Conservation (phyloP, 768 basidiomycete species). For the Suillus ampliporus region DNA sequence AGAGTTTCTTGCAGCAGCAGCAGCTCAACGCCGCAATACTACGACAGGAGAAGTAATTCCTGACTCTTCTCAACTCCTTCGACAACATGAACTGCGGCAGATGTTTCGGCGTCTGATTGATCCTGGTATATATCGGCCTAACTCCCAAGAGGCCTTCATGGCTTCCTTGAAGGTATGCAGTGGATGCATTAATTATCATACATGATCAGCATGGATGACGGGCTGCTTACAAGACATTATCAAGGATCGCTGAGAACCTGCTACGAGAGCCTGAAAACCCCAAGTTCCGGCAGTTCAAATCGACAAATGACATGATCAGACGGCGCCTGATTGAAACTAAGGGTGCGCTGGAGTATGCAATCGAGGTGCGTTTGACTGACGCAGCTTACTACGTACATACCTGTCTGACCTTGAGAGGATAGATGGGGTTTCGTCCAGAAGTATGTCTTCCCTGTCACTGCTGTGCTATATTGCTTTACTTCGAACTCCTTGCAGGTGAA, state of each 20-base stretch:
- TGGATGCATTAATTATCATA: constrained; percentile 14
- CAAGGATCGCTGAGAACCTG: constrained; percentile 74
- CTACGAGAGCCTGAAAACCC: constrained; percentile 72
- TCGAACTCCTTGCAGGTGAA: constrained; percentile 51
- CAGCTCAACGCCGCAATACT: constrained; percentile 31
- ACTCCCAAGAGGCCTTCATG: constrained; percentile 62
- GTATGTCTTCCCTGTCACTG: constrained; percentile 42
- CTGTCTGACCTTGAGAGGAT: constrained; percentile 19
- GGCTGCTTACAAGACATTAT: constrained; percentile 55
- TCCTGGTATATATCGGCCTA: constrained; percentile 77
- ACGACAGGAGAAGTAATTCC: constrained; percentile 7
- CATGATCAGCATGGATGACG: constrained; percentile 7
- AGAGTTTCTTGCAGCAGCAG: constrained; percentile 33
- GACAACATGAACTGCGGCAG: constrained; percentile 71
- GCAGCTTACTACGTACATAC: constrained; percentile 9
- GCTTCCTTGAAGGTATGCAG: constrained; percentile 64
- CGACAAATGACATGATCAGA: constrained; percentile 73
- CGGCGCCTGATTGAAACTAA: constrained; percentile 69
- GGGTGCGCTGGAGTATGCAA: constrained; percentile 78
- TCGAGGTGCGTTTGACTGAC: constrained; percentile 61
- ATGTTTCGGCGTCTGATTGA: constrained; percentile 78
- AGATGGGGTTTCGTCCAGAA: constrained; percentile 80
- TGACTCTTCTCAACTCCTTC: constrained; percentile 23
- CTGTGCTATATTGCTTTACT: neutral
- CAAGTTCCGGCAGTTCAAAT: constrained; percentile 78